Percentiles rank a stretch among this genome's conserved stretches.
These are phyloP conservation scores for Ricinus communis DNA, from an alignment of 345 rosid genomes.

Conservation along the genomic window DNA sequence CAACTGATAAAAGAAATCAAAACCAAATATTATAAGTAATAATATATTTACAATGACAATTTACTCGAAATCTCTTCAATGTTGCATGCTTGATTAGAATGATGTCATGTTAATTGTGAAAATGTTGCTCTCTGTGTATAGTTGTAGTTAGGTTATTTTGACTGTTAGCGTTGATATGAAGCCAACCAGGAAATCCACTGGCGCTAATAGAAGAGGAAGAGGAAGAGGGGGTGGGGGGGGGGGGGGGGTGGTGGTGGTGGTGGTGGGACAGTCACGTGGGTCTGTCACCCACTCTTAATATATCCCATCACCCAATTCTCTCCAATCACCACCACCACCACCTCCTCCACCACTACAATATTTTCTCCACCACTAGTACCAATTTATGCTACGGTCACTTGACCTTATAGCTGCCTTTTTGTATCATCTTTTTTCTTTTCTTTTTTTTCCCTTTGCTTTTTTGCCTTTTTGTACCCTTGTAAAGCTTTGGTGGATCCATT, in stretches of 20 bases:
- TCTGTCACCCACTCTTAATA: slow-evolving; percentile 55
- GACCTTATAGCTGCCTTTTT: slow-evolving; percentile 6
- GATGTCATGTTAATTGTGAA: slow-evolving; percentile 9
- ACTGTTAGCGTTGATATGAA: slow-evolving; percentile 90
- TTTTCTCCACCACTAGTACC: slow-evolving; percentile 11
- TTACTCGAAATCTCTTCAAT: no score
- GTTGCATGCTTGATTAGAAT: no score
- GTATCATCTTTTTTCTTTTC: slow-evolving; percentile 11
- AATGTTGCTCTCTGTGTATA: background rate
- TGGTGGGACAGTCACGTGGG: slow-evolving; percentile 84
- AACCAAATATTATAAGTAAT: no score
- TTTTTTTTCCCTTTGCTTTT: slow-evolving; percentile 18
- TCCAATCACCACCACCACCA: slow-evolving; percentile 11
- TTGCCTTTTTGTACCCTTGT: slow-evolving; percentile 27
- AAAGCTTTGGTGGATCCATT: slow-evolving; percentile 26
- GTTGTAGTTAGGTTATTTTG: slow-evolving; percentile 50
- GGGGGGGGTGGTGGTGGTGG: no score
- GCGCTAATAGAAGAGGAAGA: slow-evolving; percentile 6
- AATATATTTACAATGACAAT: no score
- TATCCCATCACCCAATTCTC: slow-evolving; percentile 18
- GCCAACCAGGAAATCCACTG: slow-evolving; percentile 64
- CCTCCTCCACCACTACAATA: background rate
- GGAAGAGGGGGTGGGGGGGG: no score
- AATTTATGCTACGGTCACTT: slow-evolving; percentile 34
- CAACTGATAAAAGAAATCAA: no score